Conservation (phyloP, 768 basidiomycete species). For the Hortiboletus campestris region DNA sequence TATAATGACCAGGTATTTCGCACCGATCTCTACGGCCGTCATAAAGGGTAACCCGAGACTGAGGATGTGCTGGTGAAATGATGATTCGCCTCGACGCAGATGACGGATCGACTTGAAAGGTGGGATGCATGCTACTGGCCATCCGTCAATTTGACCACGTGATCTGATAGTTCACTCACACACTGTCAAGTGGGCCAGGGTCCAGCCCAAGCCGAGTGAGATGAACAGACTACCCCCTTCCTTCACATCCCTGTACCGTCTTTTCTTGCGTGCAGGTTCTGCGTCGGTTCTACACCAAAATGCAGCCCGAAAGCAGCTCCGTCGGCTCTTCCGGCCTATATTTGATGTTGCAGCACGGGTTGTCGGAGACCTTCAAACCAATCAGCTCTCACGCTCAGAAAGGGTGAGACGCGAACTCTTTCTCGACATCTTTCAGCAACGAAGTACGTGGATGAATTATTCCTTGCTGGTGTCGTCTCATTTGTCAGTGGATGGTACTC, state of each 20-base stretch:
- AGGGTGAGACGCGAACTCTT: slow-evolving; percentile 38
- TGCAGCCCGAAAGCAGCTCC: slow-evolving; percentile 42
- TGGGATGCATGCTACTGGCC: background rate
- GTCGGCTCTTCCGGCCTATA: slow-evolving; percentile 50
- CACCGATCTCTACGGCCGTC: background rate
- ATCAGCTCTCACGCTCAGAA: slow-evolving; percentile 23
- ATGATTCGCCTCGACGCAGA: background rate
- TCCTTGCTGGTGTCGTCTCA: slow-evolving; percentile 5
- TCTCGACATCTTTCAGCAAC: slow-evolving; percentile 53
- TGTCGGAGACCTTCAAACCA: slow-evolving; percentile 39
- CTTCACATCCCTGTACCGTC: slow-evolving; percentile 59
- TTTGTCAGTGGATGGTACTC: slow-evolving; percentile 64
- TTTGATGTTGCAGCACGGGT: slow-evolving; percentile 52
- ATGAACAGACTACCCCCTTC: slow-evolving; percentile 29
- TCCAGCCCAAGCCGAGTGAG: too few relatives aligned
- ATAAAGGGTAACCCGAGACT: background rate
- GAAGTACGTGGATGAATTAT: slow-evolving; percentile 40
- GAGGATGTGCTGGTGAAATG: background rate
- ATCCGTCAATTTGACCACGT: slow-evolving; percentile 9
- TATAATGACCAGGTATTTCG: background rate
- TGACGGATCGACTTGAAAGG: slow-evolving; percentile 5
- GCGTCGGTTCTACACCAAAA: slow-evolving; percentile 57
- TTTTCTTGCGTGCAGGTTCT: slow-evolving; percentile 54
- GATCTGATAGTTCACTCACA: background rate
- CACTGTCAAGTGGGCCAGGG: too few relatives aligned